phyloP scores from a whole-genome alignment of 1,284 basidiomycete genomes.

The Coniophora puteana region DNA sequence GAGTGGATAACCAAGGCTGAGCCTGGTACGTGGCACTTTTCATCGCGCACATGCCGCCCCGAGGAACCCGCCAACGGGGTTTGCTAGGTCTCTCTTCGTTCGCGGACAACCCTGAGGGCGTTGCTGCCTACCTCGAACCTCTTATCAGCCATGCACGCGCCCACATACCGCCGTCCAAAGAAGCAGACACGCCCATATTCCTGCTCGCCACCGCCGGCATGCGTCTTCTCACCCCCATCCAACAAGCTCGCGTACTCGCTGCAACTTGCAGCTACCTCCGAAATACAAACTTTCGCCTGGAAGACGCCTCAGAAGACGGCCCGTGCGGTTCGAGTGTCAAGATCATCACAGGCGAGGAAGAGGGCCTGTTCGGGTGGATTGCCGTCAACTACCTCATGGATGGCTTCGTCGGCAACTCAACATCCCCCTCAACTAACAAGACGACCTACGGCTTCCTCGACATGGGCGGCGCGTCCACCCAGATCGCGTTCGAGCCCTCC shows the following conservation, averaged over 20 bases:
- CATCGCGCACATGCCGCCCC: constrained; percentile 1
- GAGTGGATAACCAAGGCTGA: constrained; percentile 92
- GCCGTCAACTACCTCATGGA: constrained; percentile 99
- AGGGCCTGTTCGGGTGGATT: constrained; percentile 98
- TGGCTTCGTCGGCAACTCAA: constrained; percentile 77
- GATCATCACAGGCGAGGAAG: constrained; percentile 97
- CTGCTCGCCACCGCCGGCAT: constrained; percentile 97
- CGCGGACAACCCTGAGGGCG: constrained; percentile 62
- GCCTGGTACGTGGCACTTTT: constrained; percentile 64
- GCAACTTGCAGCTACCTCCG: constrained; percentile 79
- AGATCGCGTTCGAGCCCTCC: constrained; percentile 92
- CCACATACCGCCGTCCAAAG: constrained; percentile 83
- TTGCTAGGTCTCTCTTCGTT: constrained; percentile 83
- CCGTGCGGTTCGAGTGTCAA: constrained; percentile 89
- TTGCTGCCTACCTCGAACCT: constrained; percentile 77
- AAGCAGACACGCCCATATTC: constrained; percentile 86
- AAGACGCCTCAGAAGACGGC: constrained; percentile 56
- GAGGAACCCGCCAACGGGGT: not conserved
- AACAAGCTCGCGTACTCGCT: constrained; percentile 72
- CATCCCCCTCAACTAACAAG: too few relatives aligned
- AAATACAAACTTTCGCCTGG: constrained; percentile 76
- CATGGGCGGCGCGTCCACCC: constrained; percentile 98
- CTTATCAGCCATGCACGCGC: constrained; percentile 81
- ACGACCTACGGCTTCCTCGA: constrained; percentile 98
- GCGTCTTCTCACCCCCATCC: constrained; percentile 75